phyloP scores from a whole-genome alignment of 164 flowering plant species.

The Tinospora cordifolia region DNA sequence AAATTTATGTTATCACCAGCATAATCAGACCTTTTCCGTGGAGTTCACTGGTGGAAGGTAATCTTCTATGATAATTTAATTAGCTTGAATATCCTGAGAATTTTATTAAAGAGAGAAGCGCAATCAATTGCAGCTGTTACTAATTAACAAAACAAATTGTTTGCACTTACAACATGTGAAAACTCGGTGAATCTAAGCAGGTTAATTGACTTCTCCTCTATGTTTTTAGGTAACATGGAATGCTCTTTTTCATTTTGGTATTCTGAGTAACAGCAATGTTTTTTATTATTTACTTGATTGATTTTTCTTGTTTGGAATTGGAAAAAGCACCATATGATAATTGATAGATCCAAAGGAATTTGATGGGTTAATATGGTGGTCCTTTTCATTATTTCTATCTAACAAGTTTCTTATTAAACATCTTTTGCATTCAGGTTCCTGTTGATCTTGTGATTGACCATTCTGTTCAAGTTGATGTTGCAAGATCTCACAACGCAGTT shows the following conservation, averaged over 20 bases:
- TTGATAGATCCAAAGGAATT: neutral
- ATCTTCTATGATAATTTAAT: neutral
- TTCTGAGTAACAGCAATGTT: neutral
- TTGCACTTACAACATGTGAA: neutral
- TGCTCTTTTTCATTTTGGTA: neutral
- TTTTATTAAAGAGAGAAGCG: neutral
- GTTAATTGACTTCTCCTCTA: neutral
- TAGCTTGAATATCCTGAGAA: neutral
- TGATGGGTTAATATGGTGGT: neutral
- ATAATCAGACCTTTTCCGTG: neutral
- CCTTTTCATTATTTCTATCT: neutral
- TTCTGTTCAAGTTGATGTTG: slow-evolving; percentile 81
- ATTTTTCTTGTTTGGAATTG: neutral
- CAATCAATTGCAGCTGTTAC: neutral
- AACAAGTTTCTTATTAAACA: neutral
- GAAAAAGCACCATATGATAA: neutral
- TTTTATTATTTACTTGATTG: neutral
- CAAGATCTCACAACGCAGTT: slow-evolving; percentile 72
- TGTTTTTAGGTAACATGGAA: neutral
- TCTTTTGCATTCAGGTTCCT: slow-evolving; percentile 51
- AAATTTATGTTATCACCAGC: neutral
- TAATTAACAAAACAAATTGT: neutral
- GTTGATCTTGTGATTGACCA: slow-evolving; percentile 93
- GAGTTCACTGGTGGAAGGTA: neutral
- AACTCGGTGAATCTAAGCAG: neutral